Percentiles rank a stretch among this genome's conserved stretches.
Conservation (phyloP, 2,329 filamentous ascomycete genomes). For the Trichoderma polysporum region DNA sequence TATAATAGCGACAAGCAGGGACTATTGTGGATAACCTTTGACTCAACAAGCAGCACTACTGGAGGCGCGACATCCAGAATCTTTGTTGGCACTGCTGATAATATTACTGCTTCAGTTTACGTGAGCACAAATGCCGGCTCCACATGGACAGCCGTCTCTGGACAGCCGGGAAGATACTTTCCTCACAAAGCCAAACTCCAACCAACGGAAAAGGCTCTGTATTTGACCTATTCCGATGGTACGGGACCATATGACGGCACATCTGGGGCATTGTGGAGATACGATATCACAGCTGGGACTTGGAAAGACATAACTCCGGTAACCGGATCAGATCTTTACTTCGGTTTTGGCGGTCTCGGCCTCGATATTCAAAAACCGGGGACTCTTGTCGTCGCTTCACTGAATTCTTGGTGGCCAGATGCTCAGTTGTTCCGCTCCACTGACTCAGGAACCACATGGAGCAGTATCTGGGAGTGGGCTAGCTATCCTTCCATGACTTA, state of each 20-base stretch:
- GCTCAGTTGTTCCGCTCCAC: constrained; percentile 5
- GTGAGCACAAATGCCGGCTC: constrained; percentile 16
- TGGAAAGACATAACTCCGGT: constrained; percentile 14
- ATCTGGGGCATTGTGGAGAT: constrained; percentile 1
- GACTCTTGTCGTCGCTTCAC: constrained; percentile 1
- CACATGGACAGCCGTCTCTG: constrained; percentile 3
- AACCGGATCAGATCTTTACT: constrained; percentile 4
- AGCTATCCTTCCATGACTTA: constrained; percentile 12
- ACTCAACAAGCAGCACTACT: constrained; percentile 3
- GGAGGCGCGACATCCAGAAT: constrained; percentile 3
- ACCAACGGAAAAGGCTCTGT: constrained; percentile 6
- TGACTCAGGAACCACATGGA: constrained; percentile 10
- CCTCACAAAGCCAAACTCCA: constrained; percentile 15
- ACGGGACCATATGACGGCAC: constrained; percentile 12
- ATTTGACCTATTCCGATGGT: constrained; percentile 7
- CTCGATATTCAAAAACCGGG: constrained; percentile 6
- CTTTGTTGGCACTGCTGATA: constrained; percentile 14
- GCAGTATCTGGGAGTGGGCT: constrained; percentile 1
- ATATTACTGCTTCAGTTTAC: constrained; percentile 12
- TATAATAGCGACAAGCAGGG: constrained; percentile 12
- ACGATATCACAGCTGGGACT: neutral
- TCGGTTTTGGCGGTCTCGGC: constrained; percentile 8
- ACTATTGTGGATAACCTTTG: constrained; percentile 10
- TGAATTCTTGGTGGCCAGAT: constrained; percentile 16
- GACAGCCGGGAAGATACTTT: constrained; percentile 12